Conservation (phyloP, 2,329 filamentous ascomycete species). For the Cylindrodendrum hubeiense region DNA sequence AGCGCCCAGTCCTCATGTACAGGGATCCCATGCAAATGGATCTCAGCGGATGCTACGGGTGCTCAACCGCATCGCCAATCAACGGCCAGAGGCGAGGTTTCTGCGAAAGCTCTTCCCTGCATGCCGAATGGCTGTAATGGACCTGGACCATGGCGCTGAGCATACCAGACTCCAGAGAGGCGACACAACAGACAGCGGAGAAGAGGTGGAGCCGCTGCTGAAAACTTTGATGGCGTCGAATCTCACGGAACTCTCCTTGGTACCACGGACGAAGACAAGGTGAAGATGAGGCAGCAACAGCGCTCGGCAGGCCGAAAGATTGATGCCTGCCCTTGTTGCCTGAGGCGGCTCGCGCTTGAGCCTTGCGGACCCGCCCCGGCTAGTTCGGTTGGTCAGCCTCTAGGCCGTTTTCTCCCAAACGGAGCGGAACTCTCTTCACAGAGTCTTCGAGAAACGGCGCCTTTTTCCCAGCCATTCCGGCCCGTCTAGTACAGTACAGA, state of each 20-base stretch:
- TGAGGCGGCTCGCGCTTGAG: slow-evolving; percentile 2
- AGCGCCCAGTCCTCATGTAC: slow-evolving; percentile 16
- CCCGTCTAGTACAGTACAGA: slow-evolving; percentile 36
- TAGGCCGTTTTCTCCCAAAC: slow-evolving; percentile 8
- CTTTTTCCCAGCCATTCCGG: slow-evolving; percentile 25
- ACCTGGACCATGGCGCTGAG: background rate
- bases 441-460: slow-evolving; percentile 33
- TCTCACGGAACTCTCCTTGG: background rate
- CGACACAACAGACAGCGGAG: background rate
- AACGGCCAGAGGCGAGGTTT: slow-evolving; percentile 20
- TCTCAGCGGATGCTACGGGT: slow-evolving; percentile 33
- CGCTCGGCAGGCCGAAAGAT: background rate
- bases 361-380: slow-evolving; percentile 25
- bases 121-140: background rate
- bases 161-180: no score
- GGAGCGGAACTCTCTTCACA: slow-evolving; percentile 32
- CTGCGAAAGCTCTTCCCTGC: slow-evolving; percentile 30
- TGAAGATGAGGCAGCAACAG: background rate
- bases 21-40: slow-evolving; percentile 19
- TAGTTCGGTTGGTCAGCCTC: background rate
- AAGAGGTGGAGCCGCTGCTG: slow-evolving; percentile 9
- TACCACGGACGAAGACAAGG: background rate
- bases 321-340: slow-evolving; percentile 1
- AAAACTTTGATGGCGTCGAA: slow-evolving; percentile 19
- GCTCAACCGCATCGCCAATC: slow-evolving; percentile 40